These are phyloP conservation scores for Exophiala phaeomuriformis DNA, from an alignment of 2,329 filamentous ascomycete species.

Conservation along the genomic window DNA sequence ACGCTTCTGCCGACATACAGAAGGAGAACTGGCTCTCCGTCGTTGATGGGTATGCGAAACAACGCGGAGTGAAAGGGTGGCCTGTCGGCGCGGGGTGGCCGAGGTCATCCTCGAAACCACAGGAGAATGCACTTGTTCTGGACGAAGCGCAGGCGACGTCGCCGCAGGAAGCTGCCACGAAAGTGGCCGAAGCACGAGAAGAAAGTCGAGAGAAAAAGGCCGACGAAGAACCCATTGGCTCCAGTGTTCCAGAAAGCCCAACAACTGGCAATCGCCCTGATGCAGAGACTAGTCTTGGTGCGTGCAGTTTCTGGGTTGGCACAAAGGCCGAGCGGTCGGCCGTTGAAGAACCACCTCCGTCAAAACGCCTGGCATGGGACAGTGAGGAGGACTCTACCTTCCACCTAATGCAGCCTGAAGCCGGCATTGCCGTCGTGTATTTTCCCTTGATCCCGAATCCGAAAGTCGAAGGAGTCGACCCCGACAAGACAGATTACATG, in stretches of 20 bases:
- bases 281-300: conserved; percentile 51
- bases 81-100: conserved; percentile 94
- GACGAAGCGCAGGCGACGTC: conserved; percentile 59
- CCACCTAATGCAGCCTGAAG: conserved; percentile 65
- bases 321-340: conserved; percentile 64
- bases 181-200: conserved; percentile 53
- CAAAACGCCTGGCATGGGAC: conserved; percentile 43
- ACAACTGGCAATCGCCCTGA: conserved; percentile 42
- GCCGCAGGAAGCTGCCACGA: conserved; percentile 54
- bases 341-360: conserved; percentile 46
- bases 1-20: conserved; percentile 86
- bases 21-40: conserved; percentile 95
- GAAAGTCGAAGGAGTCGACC: conserved; percentile 73
- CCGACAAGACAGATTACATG: conserved; percentile 74
- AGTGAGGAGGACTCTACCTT: conserved; percentile 55
- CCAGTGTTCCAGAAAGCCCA: conserved; percentile 36
- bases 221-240: conserved; percentile 15
- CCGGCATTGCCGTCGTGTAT: conserved; percentile 84
- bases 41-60: conserved; percentile 83
- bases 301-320: conserved; percentile 94
- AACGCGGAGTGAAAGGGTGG: conserved; percentile 89
- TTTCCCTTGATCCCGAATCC: conserved; percentile 77
- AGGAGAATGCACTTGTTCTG: conserved; percentile 58
- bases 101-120: conserved; percentile 49
- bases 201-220: conserved; percentile 30